Evolutionary conservation across 2,329 filamentous ascomycete genomes (phyloP).

Genomic region (Dothideomycetes sp.): DNA sequence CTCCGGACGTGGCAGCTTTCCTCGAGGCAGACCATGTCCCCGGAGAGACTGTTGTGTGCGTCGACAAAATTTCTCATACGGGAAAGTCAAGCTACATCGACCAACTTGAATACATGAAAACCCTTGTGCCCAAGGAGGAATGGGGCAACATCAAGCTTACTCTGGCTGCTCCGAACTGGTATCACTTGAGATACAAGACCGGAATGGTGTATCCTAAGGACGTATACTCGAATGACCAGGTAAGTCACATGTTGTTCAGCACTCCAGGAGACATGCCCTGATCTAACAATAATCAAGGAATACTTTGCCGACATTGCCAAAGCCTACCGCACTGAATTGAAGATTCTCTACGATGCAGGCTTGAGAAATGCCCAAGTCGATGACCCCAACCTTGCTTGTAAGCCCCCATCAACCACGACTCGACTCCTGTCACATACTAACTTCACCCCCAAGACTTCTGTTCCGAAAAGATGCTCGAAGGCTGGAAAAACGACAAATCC

Average conservation of each 20-base stretch:
- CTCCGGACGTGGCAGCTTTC: conserved; percentile 49
- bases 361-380: conserved; percentile 42
- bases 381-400: conserved; percentile 39
- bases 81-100: conserved; percentile 47
- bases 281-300: too few species aligned
- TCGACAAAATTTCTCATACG: conserved; percentile 48
- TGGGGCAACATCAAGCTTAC: conserved; percentile 53
- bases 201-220: conserved; percentile 37
- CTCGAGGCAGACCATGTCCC: conserved; percentile 49
- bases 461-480: conserved; percentile 60
- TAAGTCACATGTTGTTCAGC: too few species aligned
- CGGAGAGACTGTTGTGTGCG: conserved; percentile 48
- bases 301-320: conserved; percentile 40
- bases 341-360: conserved; percentile 37
- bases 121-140: conserved; percentile 48
- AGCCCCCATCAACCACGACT: conserved; percentile 6
- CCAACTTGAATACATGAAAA: conserved; percentile 53
- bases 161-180: conserved; percentile 32
- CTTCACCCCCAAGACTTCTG: conserved; percentile 52
- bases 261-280: too few species aligned
- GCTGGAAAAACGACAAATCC: conserved; percentile 58
- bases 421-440: not conserved
- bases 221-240: conserved; percentile 37
- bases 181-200: conserved; percentile 56
- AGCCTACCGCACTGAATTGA: conserved; percentile 38